Percentiles rank a stretch among this genome's conserved stretches.
Evolutionary conservation across 2,329 filamentous ascomycete genomes (phyloP).

Genomic region (Achaetomium macrosporum): DNA sequence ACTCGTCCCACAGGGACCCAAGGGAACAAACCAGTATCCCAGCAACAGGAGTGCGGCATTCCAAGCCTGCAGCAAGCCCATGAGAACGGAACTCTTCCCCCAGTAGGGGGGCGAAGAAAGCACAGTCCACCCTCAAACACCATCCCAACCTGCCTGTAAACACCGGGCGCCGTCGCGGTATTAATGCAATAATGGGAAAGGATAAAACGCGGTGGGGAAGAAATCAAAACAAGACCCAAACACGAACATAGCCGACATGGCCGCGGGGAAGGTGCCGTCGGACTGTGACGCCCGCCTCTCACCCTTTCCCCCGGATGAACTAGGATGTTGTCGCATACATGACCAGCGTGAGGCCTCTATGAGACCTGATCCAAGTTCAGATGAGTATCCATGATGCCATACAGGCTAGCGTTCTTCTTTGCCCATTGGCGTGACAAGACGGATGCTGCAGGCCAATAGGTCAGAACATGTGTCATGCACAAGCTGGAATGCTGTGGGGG

Average conservation of each 20-base stretch:
- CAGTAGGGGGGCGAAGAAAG: constrained; percentile 3
- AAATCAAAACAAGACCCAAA: constrained; percentile 2
- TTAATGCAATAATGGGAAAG: constrained; percentile 11
- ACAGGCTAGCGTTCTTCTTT: constrained; percentile 64
- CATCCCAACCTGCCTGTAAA: constrained; percentile 15
- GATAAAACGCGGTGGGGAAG: constrained; percentile 1
- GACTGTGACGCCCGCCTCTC: constrained; percentile 6
- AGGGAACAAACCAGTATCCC: constrained; percentile 1
- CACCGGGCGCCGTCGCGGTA: constrained; percentile 21
- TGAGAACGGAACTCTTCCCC: constrained; percentile 10
- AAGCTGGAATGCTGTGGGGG: not conserved
- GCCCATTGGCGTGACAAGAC: constrained; percentile 90
- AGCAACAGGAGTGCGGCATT: constrained; percentile 13
- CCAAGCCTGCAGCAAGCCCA: constrained; percentile 10
- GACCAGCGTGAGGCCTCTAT: constrained; percentile 5
- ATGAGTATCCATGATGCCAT: constrained; percentile 48
- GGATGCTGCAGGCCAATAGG: constrained; percentile 55
- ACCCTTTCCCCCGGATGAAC: not conserved
- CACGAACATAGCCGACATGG: constrained; percentile 14
- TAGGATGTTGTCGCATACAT: constrained; percentile 15
- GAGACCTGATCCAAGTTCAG: constrained; percentile 46
- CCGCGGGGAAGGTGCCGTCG: constrained; percentile 8
- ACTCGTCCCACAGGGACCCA: not conserved
- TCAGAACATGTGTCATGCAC: not conserved
- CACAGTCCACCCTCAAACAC: constrained; percentile 12